These are phyloP conservation scores for Postia placenta DNA, from an alignment of 768 basidiomycete genomes.

Conservation along the genomic window DNA sequence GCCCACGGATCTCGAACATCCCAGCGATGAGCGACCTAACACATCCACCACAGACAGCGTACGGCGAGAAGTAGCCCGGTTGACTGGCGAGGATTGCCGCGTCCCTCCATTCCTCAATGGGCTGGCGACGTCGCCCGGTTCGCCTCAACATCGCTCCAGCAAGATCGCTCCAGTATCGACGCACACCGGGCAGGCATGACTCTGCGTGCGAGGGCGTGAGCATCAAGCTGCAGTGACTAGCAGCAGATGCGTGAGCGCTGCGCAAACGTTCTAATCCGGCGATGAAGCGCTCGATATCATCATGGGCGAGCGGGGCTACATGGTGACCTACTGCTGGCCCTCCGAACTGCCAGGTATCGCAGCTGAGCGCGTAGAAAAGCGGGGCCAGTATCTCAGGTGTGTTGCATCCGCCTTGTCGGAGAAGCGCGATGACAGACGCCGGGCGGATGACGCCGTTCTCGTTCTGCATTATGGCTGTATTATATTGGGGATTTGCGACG, in stretches of 20 bases:
- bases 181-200: not conserved
- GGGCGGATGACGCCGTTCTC: conserved; percentile 19
- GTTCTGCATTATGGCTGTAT: not conserved
- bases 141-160: not conserved
- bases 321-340: conserved; percentile 13
- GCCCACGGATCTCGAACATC: conserved; percentile 3
- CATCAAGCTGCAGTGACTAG: not conserved
- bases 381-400: conserved; percentile 14
- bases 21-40: not conserved
- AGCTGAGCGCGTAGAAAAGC: conserved; percentile 23
- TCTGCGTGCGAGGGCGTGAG: not conserved
- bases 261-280: conserved; percentile 18
- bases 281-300: conserved; percentile 19
- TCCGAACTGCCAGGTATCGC: conserved; percentile 17
- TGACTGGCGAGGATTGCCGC: not conserved
- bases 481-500: not conserved
- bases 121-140: not conserved
- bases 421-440: conserved; percentile 19
- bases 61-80: not conserved
- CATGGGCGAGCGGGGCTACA: conserved; percentile 16
- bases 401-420: conserved; percentile 17
- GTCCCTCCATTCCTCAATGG: conserved; percentile 14
- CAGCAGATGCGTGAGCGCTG: conserved; percentile 5
- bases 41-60: conserved; percentile 9
- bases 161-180: not conserved